A percentile compares a stretch with the other conserved stretches of the same genome.
These are phyloP conservation scores for Torulaspora indica DNA, from an alignment of 805 yeast species.

Conservation along the genomic window DNA sequence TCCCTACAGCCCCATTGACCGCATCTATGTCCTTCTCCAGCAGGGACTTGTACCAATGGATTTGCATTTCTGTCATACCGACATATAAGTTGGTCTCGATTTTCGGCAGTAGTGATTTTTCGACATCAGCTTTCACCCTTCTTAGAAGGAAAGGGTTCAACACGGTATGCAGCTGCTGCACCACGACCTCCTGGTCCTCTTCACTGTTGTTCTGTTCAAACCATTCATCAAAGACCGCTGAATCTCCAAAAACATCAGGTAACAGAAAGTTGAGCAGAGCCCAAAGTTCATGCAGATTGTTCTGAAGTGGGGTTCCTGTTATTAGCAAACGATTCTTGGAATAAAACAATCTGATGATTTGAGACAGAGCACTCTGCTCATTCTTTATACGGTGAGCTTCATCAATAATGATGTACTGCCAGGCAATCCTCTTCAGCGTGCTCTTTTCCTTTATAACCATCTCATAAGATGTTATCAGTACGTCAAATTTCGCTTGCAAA, in stretches of 20 bases:
- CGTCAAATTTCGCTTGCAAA: slow-evolving; percentile 78
- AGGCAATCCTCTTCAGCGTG: slow-evolving; percentile 70
- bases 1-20: slow-evolving; percentile 92
- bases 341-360: slow-evolving; percentile 82
- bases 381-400: slow-evolving; percentile 97
- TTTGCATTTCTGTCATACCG: slow-evolving; percentile 95
- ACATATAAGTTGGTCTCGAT: slow-evolving; percentile 85
- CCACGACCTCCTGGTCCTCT: slow-evolving; percentile 71
- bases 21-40: slow-evolving; percentile 93
- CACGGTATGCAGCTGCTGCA: slow-evolving; percentile 83
- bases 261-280: slow-evolving; percentile 82
- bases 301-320: slow-evolving; percentile 95
- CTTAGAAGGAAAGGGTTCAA: slow-evolving; percentile 82
- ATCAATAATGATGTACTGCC: slow-evolving; percentile 93
- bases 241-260: slow-evolving; percentile 93
- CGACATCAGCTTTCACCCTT: slow-evolving; percentile 90
- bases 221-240: slow-evolving; percentile 89
- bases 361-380: slow-evolving; percentile 87
- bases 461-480: slow-evolving; percentile 84
- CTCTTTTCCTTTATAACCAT: slow-evolving; percentile 88
- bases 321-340: slow-evolving; percentile 79
- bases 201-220: slow-evolving; percentile 49
- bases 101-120: slow-evolving; percentile 83
- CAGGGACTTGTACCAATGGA: slow-evolving; percentile 82
- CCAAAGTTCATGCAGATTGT: slow-evolving; percentile 94